These are phyloP conservation scores for Globisporangium mamillatum DNA, from an alignment of 352 stramenopile genomes.

Conservation along the genomic window DNA sequence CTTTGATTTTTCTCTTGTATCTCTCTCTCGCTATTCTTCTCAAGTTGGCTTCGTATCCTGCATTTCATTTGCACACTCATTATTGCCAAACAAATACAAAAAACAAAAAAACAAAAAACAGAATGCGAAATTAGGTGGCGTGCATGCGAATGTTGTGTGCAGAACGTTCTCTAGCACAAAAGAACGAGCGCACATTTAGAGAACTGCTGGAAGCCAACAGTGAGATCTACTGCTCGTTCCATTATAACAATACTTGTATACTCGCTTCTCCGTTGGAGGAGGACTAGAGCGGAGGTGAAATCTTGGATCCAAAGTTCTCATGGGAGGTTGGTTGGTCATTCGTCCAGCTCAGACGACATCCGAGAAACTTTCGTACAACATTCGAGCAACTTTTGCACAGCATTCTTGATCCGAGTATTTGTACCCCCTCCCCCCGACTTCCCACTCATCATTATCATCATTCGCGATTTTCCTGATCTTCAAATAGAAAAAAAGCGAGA, in stretches of 20 bases:
- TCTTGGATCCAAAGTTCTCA: not conserved
- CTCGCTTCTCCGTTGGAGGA: not conserved
- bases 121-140: no score
- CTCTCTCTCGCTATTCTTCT: not conserved
- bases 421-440: not conserved
- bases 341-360: not conserved
- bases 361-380: not conserved
- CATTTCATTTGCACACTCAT: not conserved
- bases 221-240: no score
- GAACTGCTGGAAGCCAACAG: no score
- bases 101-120: no score
- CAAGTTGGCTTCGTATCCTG: not conserved
- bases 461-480: not conserved
- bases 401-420: not conserved
- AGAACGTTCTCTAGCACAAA: no score
- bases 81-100: no score
- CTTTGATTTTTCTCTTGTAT: not conserved
- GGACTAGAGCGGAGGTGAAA: not conserved
- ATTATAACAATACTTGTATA: not conserved
- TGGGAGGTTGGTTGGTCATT: not conserved
- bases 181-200: no score
- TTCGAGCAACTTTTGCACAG: not conserved
- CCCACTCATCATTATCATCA: not conserved
- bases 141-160: no score
- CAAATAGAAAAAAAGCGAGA: not conserved